Evolutionary conservation across 495 filamentous ascomycete species (phyloP).

Genomic region (Neurospora sp.): DNA sequence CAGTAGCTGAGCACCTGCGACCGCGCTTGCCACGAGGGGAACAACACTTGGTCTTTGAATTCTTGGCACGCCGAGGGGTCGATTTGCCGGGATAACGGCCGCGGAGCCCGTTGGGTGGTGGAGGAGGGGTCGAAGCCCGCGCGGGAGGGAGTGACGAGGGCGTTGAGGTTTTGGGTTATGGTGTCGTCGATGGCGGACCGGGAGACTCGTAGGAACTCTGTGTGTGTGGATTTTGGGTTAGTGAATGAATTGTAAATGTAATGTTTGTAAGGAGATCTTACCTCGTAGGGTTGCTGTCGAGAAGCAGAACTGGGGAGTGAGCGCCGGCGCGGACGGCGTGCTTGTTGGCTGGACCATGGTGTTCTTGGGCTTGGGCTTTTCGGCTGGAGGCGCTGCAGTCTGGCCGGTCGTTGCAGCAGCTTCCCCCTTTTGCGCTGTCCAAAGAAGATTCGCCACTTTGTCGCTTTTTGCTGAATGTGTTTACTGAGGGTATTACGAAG

Average conservation of each 20-base stretch:
- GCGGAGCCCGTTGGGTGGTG: conserved; percentile 44
- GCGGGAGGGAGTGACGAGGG: conserved; percentile 64
- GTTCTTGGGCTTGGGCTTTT: conserved; percentile 5
- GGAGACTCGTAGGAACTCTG: conserved; percentile 90
- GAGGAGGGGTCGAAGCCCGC: conserved; percentile 72
- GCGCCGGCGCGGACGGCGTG: conserved; percentile 41
- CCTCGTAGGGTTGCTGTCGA: conserved; percentile 76
- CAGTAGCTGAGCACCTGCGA: conserved; percentile 87
- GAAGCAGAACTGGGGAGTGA: conserved; percentile 92
- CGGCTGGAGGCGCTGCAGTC: conserved; percentile 2
- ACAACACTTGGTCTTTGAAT: conserved; percentile 74
- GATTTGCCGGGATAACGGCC: conserved; percentile 45
- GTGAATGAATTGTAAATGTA: background rate
- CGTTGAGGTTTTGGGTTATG: conserved; percentile 88
- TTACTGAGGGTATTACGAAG: background rate
- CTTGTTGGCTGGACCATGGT: conserved; percentile 49
- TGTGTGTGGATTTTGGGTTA: too few species aligned
- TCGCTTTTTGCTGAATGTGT: background rate
- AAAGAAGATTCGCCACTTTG: background rate
- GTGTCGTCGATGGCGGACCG: conserved; percentile 81
- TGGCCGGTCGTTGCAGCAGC: conserved; percentile 1
- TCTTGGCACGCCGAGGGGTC: conserved; percentile 48
- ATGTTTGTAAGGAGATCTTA: conserved; percentile 20
- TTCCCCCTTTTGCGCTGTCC: conserved; percentile 9
- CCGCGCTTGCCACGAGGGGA: conserved; percentile 79